Evolutionary conservation across 1,139 yeast genomes (phyloP), one percentile per base, ranked within the genome.

Genomic region (Pneumocystis canis): DNA sequence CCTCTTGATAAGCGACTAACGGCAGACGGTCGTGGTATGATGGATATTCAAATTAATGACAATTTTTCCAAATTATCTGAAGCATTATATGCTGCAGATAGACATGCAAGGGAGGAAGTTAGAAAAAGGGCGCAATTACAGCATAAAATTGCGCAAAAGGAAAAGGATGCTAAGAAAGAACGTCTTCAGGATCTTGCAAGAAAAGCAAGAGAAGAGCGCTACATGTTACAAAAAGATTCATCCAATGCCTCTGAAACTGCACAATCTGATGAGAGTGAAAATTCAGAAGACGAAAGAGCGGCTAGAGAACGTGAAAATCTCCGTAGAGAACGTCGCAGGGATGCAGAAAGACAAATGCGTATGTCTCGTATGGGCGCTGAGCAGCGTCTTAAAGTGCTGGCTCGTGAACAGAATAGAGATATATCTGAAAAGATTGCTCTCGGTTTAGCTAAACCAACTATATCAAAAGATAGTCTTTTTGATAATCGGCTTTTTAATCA

Each of bases 11-110:
- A 87, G 70, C 77, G 97, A 65, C 77, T 86, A 66, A 82, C 85
- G 4, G 84, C 85, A 7, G 82, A 80, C 66, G 83, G 82, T 0
- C 73, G 78, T 20, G 74, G 74, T 0, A 71, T 70, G 40, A 73
- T 73, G 62, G 72, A 71, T 1, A 75, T 72, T 2, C 75, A 75
- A 25, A 75, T 86, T 57, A 87, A 83, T 70, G 77, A 84, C 25
- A 83, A 83, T 62, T 84, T 87, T 70, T 79, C 83, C 1, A 77
- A 79, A 37, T 77, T 90, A 57, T 81, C 90, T 1, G 80, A 79
- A 60, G 96, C 97, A 0, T 77, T 90, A 64, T 87, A 83, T 63
- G 74, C 77, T 16, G 96, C 96, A 0, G 96, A 89, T 67, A 76
- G 77, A 56, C 77, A 81, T 59, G 95, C 95, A 0, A 76, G 95